Percentiles rank a stretch among this genome's conserved stretches.
Evolutionary conservation across 2,329 filamentous ascomycete genomes (phyloP).

Genomic region (Xylariales sp.): DNA sequence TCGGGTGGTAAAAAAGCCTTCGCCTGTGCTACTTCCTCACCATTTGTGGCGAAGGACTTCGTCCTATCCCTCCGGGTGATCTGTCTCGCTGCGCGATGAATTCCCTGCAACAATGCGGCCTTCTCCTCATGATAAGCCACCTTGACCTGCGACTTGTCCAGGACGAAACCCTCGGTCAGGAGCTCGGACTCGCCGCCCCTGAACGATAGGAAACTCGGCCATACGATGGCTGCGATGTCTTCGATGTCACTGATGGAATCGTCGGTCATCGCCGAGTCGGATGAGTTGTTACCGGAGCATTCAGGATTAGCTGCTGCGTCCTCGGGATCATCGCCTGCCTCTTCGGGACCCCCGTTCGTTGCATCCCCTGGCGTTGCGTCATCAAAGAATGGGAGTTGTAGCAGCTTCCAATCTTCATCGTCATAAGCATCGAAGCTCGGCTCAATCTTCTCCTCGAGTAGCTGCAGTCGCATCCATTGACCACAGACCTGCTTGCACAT

Average conservation of each 20-base stretch:
- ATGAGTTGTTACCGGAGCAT: not conserved
- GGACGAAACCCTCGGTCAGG: constrained; percentile 8
- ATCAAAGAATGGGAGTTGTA: not conserved
- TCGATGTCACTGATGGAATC: constrained; percentile 5
- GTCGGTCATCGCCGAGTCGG: constrained; percentile 6
- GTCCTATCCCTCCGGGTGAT: constrained; percentile 8
- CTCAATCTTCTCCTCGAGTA: constrained; percentile 29
- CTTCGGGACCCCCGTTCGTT: too few relatives aligned
- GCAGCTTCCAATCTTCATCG: constrained; percentile 7
- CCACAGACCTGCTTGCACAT: constrained; percentile 25
- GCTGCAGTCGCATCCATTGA: constrained; percentile 29
- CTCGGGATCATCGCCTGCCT: too few relatives aligned
- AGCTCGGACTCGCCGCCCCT: constrained; percentile 9
- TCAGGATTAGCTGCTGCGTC: not conserved
- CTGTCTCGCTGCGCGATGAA: constrained; percentile 9
- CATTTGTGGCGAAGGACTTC: constrained; percentile 9
- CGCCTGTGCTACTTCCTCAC: constrained; percentile 2
- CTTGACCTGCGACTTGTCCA: constrained; percentile 9
- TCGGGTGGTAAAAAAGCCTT: constrained; percentile 10
- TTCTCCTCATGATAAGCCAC: constrained; percentile 9
- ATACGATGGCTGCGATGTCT: constrained; percentile 7
- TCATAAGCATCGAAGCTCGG: constrained; percentile 15
- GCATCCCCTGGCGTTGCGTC: too few relatives aligned
- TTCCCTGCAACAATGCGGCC: constrained; percentile 5
- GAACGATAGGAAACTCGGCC: constrained; percentile 10